Conservation (phyloP, 176 grass and related monocot species). For the Triticum urartu region DNA sequence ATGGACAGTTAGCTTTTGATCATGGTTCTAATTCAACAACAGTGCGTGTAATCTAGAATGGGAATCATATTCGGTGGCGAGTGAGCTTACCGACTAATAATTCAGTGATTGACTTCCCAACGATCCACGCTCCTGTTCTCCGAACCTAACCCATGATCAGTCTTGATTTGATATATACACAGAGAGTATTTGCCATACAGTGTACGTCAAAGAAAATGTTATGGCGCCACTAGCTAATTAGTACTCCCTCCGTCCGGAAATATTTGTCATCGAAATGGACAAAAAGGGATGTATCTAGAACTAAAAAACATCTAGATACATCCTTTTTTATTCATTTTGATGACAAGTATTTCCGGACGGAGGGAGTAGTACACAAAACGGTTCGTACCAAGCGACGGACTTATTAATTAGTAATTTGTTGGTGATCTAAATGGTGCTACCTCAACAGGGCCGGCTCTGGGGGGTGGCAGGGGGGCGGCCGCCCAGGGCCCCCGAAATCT, state of each 20-base stretch:
- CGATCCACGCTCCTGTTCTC: not conserved
- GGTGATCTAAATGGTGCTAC: conserved; percentile 19
- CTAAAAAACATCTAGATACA: too few species aligned
- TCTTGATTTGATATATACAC: not conserved
- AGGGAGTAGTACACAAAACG: not conserved
- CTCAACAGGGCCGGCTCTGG: not conserved
- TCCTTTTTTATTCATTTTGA: too few species aligned
- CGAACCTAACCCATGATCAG: not conserved
- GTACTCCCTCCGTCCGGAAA: too few species aligned
- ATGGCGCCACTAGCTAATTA: not conserved
- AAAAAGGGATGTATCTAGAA: too few species aligned
- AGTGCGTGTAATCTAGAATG: conserved; percentile 15
- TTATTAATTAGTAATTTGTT: not conserved
- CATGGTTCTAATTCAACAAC: conserved; percentile 9
- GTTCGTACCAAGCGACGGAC: not conserved
- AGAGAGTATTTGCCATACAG: not conserved
- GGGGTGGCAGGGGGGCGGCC: too few species aligned
- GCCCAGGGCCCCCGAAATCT: too few species aligned
- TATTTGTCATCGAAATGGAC: too few species aligned
- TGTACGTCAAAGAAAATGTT: not conserved
- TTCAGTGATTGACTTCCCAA: not conserved
- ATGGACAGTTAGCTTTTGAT: not conserved
- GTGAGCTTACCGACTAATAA: conserved; percentile 32
- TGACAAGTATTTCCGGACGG: too few species aligned
- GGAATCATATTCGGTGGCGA: conserved; percentile 19